Base-by-base conservation (phyloP, 1,284 basidiomycete species). In the Malassezia cuniculi region DNA sequence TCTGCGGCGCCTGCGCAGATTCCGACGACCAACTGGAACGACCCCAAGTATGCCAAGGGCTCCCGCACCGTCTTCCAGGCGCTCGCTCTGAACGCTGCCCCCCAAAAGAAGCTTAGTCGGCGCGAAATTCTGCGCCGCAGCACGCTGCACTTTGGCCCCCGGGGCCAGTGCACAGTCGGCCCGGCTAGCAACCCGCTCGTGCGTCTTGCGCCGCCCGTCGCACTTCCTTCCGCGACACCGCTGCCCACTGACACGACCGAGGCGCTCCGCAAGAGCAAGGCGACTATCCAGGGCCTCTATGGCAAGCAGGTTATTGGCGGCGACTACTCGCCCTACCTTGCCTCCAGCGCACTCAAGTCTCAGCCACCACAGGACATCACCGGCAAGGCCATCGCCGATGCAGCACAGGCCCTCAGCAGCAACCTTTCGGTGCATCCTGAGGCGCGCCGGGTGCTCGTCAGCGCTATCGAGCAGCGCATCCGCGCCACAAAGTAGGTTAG, bases 391-490 rank as follows among this genome's bases (percentile, higher is more conserved):
- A 8, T 35, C 37, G n/a, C 24, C 35, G 22, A 5, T 35, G 42
- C 42, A 12, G 42, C 39, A 18, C 36, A 45, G 32, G 42, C 42
- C 9, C 17, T 45, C 25, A 17, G 26, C 21, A 25, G 14, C 12
- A 45, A 45, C 19, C 22, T 32, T 2, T 33, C 36, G 5, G 12
- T 45, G 27, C 42, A 45, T 18, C 42, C 42, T 12, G 18, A 24
- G 8, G 42, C 35, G 14, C 42, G 42, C 28, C 36, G 37, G 16
- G n/a, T n/a, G n/a, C n/a, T n/a, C n/a, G n/a, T n/a, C n/a, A n/a
- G n/a, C n/a, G n/a, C n/a, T n/a, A n/a, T n/a, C n/a, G n/a, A n/a
- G n/a, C n/a, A n/a, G n/a, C n/a, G n/a, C n/a, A n/a, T n/a, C n/a
- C n/a, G n/a, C n/a, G n/a, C n/a, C n/a, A n/a, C n/a, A n/a, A n/a